A percentile compares a stretch with the other conserved stretches of the same genome.
Conservation (phyloP, 2,329 filamentous ascomycete genomes). For the Pseudocercospora ulei region DNA sequence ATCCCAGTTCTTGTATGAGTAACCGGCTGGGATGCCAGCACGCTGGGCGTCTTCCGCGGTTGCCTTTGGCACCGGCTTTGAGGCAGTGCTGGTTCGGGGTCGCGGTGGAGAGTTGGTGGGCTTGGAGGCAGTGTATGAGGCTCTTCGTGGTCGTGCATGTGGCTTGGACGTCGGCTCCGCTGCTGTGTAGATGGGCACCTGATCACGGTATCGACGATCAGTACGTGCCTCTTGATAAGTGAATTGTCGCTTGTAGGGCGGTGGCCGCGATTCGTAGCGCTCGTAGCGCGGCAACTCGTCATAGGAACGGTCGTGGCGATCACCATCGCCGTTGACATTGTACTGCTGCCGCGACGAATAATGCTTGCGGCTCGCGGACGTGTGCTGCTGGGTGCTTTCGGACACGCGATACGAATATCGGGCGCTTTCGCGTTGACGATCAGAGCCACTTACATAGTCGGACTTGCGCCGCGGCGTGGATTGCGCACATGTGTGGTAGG, state of each 20-base stretch:
- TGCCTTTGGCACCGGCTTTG: slow-evolving; percentile 41
- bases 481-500: slow-evolving; percentile 37
- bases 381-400: slow-evolving; percentile 34
- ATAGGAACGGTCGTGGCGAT: slow-evolving; percentile 47
- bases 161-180: slow-evolving; percentile 35
- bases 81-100: slow-evolving; percentile 35
- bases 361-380: slow-evolving; percentile 38
- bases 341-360: slow-evolving; percentile 45
- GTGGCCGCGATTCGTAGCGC: slow-evolving; percentile 38
- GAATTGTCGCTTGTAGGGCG: slow-evolving; percentile 47
- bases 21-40: slow-evolving; percentile 70
- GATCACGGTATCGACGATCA: slow-evolving; percentile 45
- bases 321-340: slow-evolving; percentile 40
- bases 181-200: slow-evolving; percentile 41
- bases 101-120: slow-evolving; percentile 45
- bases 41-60: slow-evolving; percentile 56
- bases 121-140: slow-evolving; percentile 45
- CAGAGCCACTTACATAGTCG: slow-evolving; percentile 59
- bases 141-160: slow-evolving; percentile 29
- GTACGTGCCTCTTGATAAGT: slow-evolving; percentile 43
- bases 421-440: slow-evolving; percentile 37
- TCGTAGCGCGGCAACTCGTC: slow-evolving; percentile 37
- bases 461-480: slow-evolving; percentile 48
- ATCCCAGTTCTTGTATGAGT: slow-evolving; percentile 97
- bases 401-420: slow-evolving; percentile 46